These are phyloP conservation scores for Cyberlindnera americana DNA, from an alignment of 805 yeast genomes.

Conservation along the genomic window DNA sequence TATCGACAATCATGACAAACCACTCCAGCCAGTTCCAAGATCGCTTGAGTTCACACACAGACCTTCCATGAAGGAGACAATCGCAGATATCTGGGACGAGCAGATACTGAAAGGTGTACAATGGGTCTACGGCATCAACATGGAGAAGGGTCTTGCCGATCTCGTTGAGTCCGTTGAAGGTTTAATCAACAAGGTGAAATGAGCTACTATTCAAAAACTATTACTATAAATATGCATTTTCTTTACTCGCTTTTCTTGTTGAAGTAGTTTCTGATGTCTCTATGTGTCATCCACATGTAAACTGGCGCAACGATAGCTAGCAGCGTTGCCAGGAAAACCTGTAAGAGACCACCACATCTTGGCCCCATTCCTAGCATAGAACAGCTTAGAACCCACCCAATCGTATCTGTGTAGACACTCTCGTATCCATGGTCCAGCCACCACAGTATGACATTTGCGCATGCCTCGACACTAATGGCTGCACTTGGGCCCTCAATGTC, in stretches of 20 bases:
- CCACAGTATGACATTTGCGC: conserved; percentile 57
- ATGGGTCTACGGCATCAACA: conserved; percentile 54
- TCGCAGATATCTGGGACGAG: conserved; percentile 76
- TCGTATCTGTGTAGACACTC: conserved; percentile 73
- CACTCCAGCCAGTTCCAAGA: conserved; percentile 41
- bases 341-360: conserved; percentile 53
- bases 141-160: conserved; percentile 35
- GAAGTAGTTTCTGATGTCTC: conserved; percentile 51
- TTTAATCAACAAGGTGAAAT: conserved; percentile 7
- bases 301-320: conserved; percentile 60
- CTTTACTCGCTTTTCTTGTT: conserved; percentile 22
- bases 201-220: neutral
- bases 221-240: neutral
- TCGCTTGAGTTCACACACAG: conserved; percentile 41
- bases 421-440: conserved; percentile 63
- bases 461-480: conserved; percentile 63
- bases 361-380: conserved; percentile 70
- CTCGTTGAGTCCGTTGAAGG: conserved; percentile 12
- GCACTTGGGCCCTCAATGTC: conserved; percentile 80
- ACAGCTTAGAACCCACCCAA: conserved; percentile 77
- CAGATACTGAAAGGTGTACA: conserved; percentile 62
- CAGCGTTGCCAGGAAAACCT: conserved; percentile 43
- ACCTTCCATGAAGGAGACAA: conserved; percentile 53
- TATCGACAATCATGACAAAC: conserved; percentile 48
- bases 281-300: conserved; percentile 41